These are phyloP conservation scores for Parachaetomium inaequale DNA, from an alignment of 495 filamentous ascomycete genomes.

Conservation along the genomic window DNA sequence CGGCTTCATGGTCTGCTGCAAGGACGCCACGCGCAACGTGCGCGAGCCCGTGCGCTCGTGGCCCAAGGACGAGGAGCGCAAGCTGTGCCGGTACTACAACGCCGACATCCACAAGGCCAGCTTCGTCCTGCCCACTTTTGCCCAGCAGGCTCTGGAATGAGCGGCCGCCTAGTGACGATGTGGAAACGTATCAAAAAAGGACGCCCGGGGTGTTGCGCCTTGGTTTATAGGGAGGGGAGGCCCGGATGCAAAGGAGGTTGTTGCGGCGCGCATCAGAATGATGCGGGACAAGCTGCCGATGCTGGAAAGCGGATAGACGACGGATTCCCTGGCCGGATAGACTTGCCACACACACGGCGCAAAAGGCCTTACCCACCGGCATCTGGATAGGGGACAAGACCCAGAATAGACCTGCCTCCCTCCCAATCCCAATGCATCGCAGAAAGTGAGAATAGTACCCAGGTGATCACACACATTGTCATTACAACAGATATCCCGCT, in stretches of 20 bases:
- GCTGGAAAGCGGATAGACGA: constrained; percentile 8
- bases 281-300: constrained; percentile 9
- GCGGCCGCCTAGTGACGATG: neutral
- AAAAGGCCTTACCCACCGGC: neutral
- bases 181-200: neutral
- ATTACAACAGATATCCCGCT: neutral
- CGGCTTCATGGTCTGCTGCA: constrained; percentile 99
- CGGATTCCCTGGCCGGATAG: neutral
- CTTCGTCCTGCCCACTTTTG: constrained; percentile 91
- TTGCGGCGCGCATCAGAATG: constrained; percentile 9
- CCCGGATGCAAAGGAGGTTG: constrained; percentile 9
- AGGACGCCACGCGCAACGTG: constrained; percentile 80
- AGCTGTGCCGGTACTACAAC: constrained; percentile 93
- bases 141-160: constrained; percentile 68
- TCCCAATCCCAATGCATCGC: neutral
- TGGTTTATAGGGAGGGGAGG: neutral
- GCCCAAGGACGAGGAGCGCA: constrained; percentile 82
- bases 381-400: neutral
- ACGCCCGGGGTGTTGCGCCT: neutral
- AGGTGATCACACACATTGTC: neutral
- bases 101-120: constrained; percentile 88
- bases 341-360: constrained; percentile 5
- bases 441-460: neutral
- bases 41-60: constrained; percentile 75
- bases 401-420: constrained; percentile 10